Percentiles rank a stretch among this genome's conserved stretches.
Evolutionary conservation across 352 stramenopile species (phyloP).

Genomic region (Pythium phragmitis): DNA sequence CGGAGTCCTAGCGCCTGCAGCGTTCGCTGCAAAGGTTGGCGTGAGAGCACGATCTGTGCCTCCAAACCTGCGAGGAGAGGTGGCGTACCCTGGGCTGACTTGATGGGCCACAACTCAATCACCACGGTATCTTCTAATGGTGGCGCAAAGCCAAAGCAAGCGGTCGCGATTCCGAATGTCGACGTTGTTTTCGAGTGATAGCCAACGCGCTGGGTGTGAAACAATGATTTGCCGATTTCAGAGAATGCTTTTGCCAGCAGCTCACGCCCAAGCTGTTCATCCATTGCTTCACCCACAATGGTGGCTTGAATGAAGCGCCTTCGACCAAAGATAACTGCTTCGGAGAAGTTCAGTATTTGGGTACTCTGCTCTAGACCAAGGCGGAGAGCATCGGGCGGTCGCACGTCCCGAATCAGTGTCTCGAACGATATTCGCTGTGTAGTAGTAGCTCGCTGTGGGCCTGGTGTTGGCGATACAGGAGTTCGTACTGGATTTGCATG

Average conservation of each 20-base stretch:
- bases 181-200: slow-evolving; percentile 1
- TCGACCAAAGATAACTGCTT: background rate
- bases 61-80: background rate
- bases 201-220: slow-evolving; percentile 12
- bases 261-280: slow-evolving; percentile 3
- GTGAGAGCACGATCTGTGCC: background rate
- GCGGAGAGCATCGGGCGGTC: background rate
- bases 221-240: background rate
- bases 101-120: slow-evolving; percentile 1
- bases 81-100: background rate
- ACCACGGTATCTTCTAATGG: slow-evolving; percentile 14
- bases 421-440: slow-evolving; percentile 22
- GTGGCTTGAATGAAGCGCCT: slow-evolving; percentile 8
- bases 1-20: background rate
- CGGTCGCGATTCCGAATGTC: slow-evolving; percentile 7
- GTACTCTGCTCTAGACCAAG: background rate
- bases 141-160: slow-evolving; percentile 9
- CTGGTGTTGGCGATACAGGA: background rate
- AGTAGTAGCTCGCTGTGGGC: background rate
- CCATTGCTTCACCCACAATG: background rate
- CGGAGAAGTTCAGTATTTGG: background rate
- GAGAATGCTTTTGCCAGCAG: background rate
- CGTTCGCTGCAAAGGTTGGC: background rate
- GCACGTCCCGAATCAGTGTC: slow-evolving; percentile 2
- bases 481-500: slow-evolving; percentile 5